A percentile compares a stretch with the other conserved stretches of the same genome.
phyloP scores from a whole-genome alignment of 2,329 filamentous ascomycete genomes.

The Phyllosticta capitalensis region DNA sequence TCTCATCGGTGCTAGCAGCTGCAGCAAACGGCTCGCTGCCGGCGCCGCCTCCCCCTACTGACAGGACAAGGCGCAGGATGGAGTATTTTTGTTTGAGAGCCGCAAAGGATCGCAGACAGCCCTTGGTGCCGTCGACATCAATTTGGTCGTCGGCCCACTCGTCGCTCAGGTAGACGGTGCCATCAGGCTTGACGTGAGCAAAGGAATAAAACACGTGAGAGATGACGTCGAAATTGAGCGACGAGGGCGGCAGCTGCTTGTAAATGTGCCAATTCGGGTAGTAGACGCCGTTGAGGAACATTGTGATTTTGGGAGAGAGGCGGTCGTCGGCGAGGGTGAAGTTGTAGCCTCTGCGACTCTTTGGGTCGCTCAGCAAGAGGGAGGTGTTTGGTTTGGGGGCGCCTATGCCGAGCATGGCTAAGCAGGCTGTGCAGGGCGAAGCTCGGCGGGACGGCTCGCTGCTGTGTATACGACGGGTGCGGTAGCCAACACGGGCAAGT shows the following conservation, averaged over 20 bases:
- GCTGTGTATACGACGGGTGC: background rate
- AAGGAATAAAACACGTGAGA: constrained; percentile 72
- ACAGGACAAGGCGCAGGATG: constrained; percentile 65
- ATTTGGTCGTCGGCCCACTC: constrained; percentile 67
- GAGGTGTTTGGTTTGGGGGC: constrained; percentile 10
- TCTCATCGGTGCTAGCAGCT: constrained; percentile 52
- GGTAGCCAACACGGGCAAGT: background rate
- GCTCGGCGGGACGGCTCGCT: constrained; percentile 10
- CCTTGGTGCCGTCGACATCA: constrained; percentile 53
- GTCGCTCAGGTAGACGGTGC: constrained; percentile 75
- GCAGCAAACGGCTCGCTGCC: constrained; percentile 58
- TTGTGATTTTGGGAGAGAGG: constrained; percentile 17
- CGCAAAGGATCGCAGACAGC: constrained; percentile 62
- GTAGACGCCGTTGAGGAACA: constrained; percentile 63
- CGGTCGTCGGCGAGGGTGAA: background rate
- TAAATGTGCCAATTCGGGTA: constrained; percentile 75
- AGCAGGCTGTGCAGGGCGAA: constrained; percentile 3
- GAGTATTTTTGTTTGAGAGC: constrained; percentile 61
- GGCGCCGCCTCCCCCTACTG: constrained; percentile 62
- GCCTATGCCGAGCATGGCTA: constrained; percentile 12
- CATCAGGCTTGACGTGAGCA: constrained; percentile 71
- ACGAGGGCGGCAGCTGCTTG: constrained; percentile 60
- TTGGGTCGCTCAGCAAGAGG: background rate
- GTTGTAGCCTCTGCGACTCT: background rate
- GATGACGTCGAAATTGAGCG: constrained; percentile 65